Evolutionary conservation across 805 yeast genomes (phyloP).

Genomic region (Wickerhamomyces bovis): DNA sequence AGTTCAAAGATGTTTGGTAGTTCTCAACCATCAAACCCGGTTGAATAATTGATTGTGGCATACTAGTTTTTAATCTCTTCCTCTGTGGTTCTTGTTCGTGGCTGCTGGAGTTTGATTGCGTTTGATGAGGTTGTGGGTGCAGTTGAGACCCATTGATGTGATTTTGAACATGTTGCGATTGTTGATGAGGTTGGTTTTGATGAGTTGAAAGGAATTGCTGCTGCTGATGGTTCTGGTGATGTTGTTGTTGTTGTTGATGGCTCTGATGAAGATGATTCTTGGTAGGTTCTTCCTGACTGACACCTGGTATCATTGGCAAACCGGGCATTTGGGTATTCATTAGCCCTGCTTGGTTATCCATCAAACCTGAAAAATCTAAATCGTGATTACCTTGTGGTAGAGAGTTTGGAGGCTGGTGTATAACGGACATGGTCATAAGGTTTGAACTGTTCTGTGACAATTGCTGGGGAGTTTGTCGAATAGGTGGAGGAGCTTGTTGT

Average conservation of each 20-base stretch:
- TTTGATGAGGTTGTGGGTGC: neutral
- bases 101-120: neutral
- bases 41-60: conserved; percentile 6
- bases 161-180: conserved; percentile 2
- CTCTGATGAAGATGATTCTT: neutral
- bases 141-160: neutral
- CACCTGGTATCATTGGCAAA: neutral
- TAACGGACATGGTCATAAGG: neutral
- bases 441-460: neutral
- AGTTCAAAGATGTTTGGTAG: conserved; percentile 1
- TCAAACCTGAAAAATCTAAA: neutral
- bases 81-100: neutral
- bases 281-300: neutral
- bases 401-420: neutral
- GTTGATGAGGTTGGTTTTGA: conserved; percentile 2
- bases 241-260: conserved; percentile 9
- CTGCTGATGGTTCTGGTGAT: conserved; percentile 7
- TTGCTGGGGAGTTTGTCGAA: conserved; percentile 8
- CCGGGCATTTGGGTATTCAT: neutral
- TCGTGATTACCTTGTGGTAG: neutral
- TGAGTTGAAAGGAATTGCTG: conserved; percentile 5
- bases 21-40: conserved; percentile 9
- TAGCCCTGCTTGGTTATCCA: neutral
- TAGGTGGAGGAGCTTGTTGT: conserved; percentile 3
- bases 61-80: conserved; percentile 1